Conservation (phyloP, 371 early-diverging fungal species). For the Mucor racemosus region DNA sequence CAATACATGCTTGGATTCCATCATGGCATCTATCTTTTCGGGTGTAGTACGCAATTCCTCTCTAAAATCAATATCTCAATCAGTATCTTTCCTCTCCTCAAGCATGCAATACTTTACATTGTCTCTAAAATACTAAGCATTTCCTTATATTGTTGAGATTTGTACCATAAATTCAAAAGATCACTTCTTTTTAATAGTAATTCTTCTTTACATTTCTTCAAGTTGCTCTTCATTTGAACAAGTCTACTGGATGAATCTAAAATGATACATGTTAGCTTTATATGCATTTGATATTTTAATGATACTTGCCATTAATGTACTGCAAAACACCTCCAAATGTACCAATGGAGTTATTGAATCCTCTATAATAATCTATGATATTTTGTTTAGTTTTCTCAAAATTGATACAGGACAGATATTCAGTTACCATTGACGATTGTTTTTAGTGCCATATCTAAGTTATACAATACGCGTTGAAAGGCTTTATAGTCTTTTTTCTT, state of each 20-base stretch:
- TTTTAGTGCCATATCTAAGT: constrained; percentile 83
- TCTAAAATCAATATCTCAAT: constrained; percentile 37
- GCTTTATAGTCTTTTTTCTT: constrained; percentile 79
- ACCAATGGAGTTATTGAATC: constrained; percentile 91
- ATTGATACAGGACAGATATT: not conserved
- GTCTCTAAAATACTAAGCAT: constrained; percentile 78
- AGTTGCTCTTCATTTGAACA: constrained; percentile 68
- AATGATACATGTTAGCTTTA: not conserved
- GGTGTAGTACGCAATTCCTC: constrained; percentile 84
- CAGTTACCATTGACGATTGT: constrained; percentile 85
- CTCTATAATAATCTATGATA: constrained; percentile 82
- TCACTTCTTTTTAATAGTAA: constrained; percentile 76
- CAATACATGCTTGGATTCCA: constrained; percentile 81
- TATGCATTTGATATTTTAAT: too few relatives aligned
- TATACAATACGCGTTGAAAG: constrained; percentile 72
- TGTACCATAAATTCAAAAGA: constrained; percentile 78
- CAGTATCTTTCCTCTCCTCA: not conserved
- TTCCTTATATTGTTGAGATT: constrained; percentile 84
- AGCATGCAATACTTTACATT: constrained; percentile 54
- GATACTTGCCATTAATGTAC: constrained; percentile 71
- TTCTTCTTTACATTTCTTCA: constrained; percentile 72
- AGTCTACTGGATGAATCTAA: constrained; percentile 67
- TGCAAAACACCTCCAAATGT: constrained; percentile 91
- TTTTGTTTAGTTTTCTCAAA: not conserved
- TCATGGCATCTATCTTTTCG: constrained; percentile 74